Conservation (phyloP, 2,329 filamentous ascomycete species). For the Pseudopyricularia cyperi region DNA sequence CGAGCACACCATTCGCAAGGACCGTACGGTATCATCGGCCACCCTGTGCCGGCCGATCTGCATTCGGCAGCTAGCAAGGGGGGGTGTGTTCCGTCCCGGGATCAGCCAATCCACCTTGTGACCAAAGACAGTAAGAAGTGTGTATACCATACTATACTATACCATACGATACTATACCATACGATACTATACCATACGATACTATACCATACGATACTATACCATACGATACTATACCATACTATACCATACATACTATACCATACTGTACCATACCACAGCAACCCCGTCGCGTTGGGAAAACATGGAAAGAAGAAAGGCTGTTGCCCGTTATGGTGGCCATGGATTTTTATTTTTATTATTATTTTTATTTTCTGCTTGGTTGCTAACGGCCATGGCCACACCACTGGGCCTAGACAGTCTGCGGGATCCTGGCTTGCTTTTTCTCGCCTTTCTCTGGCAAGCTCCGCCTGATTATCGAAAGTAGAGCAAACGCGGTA, state of each 20-base stretch:
- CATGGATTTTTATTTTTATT: no score
- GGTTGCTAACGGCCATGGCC: no score
- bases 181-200: neutral
- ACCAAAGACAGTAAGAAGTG: neutral
- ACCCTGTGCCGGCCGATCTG: neutral
- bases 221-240: no score
- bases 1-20: neutral
- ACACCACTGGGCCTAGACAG: neutral
- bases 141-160: no score
- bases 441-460: constrained; percentile 6
- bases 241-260: no score
- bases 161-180: no score
- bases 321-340: no score
- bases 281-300: no score
- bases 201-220: no score
- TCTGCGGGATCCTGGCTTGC: neutral
- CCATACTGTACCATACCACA: no score
- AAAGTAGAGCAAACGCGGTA: neutral
- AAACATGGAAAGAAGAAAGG: no score
- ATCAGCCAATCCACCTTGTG: neutral
- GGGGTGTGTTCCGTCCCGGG: neutral
- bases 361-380: no score
- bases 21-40: neutral
- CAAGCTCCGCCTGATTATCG: neutral
- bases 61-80: neutral